Base-by-base conservation (phyloP, 1,284 basidiomycete genomes). In the Pseudozyma sp. region DNA sequence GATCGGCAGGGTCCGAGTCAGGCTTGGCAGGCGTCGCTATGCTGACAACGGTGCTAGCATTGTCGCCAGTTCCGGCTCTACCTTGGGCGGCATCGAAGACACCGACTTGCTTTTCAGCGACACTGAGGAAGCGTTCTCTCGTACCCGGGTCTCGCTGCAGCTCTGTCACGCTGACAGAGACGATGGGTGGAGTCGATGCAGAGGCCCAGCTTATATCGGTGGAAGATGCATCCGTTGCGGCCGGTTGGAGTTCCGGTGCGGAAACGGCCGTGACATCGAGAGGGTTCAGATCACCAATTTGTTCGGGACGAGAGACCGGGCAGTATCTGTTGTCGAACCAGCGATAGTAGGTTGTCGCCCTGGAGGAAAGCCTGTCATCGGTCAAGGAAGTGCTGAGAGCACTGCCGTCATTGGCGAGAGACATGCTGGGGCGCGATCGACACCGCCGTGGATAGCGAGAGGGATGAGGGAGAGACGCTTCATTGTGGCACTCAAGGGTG, bases 321-420 rank as follows among this genome's bases (percentile, higher is more conserved):
- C 35, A 46, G 31, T 54, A 57, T 10, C 43, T 35, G 31, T 45
- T 52, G n/a, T 66, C 48, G 19, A 55, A 47, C 56, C 52, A 55
- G n/a, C 45, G 48, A 33, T 34, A 51, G 30, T 51, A 43, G 13
- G 33, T 47, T 7, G 35, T 42, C 4, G 40, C 46, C 44, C 52
- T 48, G 7, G 42, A 51, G 16, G 52, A 59, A 8, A 37, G 17
- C 31, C 52, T 51, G 31, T 11, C 46, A 19, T 58, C 33, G 48
- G 29, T 31, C 45, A 48, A 35, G 10, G n/a, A 29, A 5, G 6
- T 31, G 40, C 9, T 17, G 13, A 16, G 9, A 40, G 7, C 29
- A 19, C 13, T 7, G 17, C 31, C 34, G 29, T 31, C 19, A 2
- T 19, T 16, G 34, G 54, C 7, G 2, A 31, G 5, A 55, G 45